Conservation (phyloP, 2,329 filamentous ascomycete genomes). For the Colletotrichum agaves region DNA sequence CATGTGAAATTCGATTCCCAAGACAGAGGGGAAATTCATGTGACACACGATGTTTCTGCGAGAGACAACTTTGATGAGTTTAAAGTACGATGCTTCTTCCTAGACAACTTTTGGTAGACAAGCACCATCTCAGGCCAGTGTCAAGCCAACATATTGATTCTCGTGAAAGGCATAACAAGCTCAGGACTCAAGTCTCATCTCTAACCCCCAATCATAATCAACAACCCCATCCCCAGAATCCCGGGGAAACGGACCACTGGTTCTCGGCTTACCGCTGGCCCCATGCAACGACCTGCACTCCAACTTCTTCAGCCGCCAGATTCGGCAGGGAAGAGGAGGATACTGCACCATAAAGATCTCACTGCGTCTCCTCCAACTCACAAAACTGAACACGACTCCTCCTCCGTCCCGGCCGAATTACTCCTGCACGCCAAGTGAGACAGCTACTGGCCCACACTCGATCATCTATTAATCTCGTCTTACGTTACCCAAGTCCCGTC, state of each 20-base stretch:
- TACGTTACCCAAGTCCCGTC: neutral
- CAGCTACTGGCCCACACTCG: neutral
- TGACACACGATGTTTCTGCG: neutral
- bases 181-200: neutral
- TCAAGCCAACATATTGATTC: no score
- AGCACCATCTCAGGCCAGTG: no score
- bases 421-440: conserved; percentile 26
- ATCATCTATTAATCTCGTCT: neutral
- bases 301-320: neutral
- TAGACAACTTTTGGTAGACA: no score
- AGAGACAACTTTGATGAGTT: neutral
- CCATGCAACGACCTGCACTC: neutral
- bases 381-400: neutral
- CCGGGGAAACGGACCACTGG: neutral
- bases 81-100: no score
- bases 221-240: neutral
- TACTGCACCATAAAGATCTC: neutral
- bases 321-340: conserved; percentile 1
- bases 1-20: conserved; percentile 9
- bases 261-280: neutral
- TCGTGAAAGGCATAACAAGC: no score
- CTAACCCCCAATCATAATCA: neutral
- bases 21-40: neutral
- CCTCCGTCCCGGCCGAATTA: neutral
- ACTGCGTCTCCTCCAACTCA: neutral